Conservation (phyloP, 352 stramenopile genomes). For the Thraustochytrium sp. region DNA sequence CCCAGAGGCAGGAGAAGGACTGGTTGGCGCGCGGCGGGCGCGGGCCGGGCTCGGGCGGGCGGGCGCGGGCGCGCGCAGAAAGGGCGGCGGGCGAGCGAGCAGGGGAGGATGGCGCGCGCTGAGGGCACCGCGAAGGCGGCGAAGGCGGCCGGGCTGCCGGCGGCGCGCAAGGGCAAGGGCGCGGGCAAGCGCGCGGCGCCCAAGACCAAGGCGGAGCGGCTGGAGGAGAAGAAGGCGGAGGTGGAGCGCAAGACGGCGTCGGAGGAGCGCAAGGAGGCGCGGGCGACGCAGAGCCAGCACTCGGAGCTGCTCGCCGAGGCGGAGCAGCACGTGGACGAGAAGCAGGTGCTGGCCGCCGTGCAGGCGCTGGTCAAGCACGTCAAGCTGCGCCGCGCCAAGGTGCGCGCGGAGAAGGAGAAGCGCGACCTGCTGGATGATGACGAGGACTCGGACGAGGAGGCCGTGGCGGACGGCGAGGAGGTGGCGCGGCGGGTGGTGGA, state of each 20-base stretch:
- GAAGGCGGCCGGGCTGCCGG: not conserved
- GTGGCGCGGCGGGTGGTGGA: not conserved
- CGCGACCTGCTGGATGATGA: not conserved
- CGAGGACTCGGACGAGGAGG: not conserved
- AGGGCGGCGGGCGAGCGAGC: too few relatives aligned
- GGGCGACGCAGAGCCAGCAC: not conserved
- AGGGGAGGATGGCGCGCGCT: too few relatives aligned
- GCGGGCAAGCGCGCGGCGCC: not conserved
- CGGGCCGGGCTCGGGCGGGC: too few relatives aligned
- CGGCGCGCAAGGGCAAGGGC: not conserved
- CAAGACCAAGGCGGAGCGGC: not conserved
- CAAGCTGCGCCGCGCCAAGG: not conserved
- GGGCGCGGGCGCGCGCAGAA: too few relatives aligned
- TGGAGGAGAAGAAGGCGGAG: not conserved
- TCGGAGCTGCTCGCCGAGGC: not conserved
- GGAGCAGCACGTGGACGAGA: not conserved
- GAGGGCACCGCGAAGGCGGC: not conserved
- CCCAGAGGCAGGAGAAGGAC: too few relatives aligned
- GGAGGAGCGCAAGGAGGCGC: not conserved
- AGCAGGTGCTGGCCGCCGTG: not conserved
- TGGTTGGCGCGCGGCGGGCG: too few relatives aligned
- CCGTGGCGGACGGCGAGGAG: not conserved
- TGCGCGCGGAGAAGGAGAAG: not conserved
- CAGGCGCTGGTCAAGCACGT: constrained; percentile 25
- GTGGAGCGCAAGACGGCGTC: not conserved